Evolutionary conservation across 116 monocot genomes (phyloP).

Genomic region (Iris pallida): DNA sequence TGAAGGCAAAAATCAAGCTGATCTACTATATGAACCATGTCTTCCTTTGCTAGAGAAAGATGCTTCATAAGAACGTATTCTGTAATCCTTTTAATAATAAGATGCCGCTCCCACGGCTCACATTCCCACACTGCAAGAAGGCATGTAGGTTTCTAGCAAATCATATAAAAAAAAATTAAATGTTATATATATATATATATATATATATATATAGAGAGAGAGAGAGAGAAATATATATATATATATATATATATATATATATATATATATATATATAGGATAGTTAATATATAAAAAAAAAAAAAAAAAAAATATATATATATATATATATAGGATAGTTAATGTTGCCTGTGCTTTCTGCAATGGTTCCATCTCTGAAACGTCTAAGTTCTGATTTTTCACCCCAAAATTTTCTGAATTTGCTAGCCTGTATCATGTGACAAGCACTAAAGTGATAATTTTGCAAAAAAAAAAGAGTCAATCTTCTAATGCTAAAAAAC

Average conservation of each 20-base stretch:
- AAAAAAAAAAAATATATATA: too few species aligned
- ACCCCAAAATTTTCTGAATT: constrained; percentile 96
- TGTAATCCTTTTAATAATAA: constrained; percentile 69
- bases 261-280: constrained; percentile 2
- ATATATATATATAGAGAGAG: too few species aligned
- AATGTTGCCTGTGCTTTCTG: constrained; percentile 81
- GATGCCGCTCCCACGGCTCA: constrained; percentile 64
- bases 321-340: constrained; percentile 3
- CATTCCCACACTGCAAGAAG: constrained; percentile 72
- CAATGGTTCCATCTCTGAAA: constrained; percentile 85
- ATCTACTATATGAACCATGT: constrained; percentile 54
- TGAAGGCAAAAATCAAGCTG: constrained; percentile 91
- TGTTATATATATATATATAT: too few species aligned
- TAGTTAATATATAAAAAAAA: background rate
- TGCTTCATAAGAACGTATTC: constrained; percentile 60
- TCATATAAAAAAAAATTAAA: too few species aligned
- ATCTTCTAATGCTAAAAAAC: background rate
- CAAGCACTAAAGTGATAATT: background rate
- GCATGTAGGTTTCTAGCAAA: background rate
- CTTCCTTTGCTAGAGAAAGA: constrained; percentile 43
- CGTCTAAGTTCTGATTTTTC: constrained; percentile 87
- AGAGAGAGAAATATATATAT: too few species aligned
- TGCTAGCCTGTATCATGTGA: constrained; percentile 39
- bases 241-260: too few species aligned
- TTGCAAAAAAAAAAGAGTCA: too few species aligned